A percentile compares a stretch with the other conserved stretches of the same genome.
These are phyloP conservation scores for Botrytis deweyae DNA, from an alignment of 2,329 filamentous ascomycete species.

Conservation along the genomic window DNA sequence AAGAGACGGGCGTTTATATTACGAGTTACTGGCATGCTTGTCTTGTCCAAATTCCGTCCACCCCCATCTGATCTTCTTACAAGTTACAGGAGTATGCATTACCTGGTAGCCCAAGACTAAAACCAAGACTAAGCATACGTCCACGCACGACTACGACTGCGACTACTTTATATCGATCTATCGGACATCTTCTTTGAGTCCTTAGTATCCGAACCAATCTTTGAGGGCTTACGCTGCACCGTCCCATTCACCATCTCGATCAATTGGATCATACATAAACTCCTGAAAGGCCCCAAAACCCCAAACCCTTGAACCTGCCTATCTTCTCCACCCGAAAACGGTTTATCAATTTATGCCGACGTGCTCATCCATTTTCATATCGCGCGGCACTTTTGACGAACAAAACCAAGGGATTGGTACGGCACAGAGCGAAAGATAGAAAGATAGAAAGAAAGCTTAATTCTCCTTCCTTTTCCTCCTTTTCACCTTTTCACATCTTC, in stretches of 20 bases:
- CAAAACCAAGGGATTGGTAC: not conserved
- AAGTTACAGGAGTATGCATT: not conserved
- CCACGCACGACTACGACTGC: not conserved
- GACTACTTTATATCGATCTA: not conserved
- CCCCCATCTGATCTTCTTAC: not conserved
- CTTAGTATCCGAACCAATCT: not conserved
- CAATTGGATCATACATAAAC: conserved; percentile 17
- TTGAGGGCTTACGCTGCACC: conserved; percentile 5
- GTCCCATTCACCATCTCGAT: not conserved
- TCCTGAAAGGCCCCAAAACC: not conserved
- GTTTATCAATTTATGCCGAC: conserved; percentile 10
- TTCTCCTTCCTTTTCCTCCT: not conserved
- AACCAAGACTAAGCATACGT: not conserved
- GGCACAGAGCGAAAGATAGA: not conserved
- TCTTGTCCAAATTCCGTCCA: not conserved
- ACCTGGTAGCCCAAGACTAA: not conserved
- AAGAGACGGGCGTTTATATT: not conserved
- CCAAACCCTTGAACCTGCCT: conserved; percentile 12
- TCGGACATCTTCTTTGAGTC: not conserved
- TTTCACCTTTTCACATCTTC: not conserved
- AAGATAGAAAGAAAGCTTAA: not conserved
- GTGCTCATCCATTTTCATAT: not conserved
- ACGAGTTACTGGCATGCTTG: conserved; percentile 2
- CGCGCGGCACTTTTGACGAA: not conserved
- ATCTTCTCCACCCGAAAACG: conserved; percentile 19